Base-by-base conservation (phyloP, 1,139 yeast species). In the Geotrichum citri-aurantii region DNA sequence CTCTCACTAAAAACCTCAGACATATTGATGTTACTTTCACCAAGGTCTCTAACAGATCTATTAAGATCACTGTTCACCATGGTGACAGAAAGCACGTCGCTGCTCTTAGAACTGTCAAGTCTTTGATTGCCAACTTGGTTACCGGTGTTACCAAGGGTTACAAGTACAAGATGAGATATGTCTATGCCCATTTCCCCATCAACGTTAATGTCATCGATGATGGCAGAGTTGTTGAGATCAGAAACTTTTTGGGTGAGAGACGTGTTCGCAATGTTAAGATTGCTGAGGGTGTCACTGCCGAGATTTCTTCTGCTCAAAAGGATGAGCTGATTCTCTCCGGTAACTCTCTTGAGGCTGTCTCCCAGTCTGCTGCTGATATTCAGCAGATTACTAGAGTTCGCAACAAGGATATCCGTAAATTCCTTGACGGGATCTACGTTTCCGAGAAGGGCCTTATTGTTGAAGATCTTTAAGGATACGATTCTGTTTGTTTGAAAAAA, bases 41-140 rank as follows among this genome's bases (percentile, higher is more conserved):
- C 70, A 90, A 91, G 83, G 74, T 88, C 68, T 78, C 79, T 76
- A 79, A 82, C 80, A 80, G 76, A 67, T 85, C 84, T 72, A 81
- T 95, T 80, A 88, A 86, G 81, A 85, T 93, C 75, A 82, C 91
- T 72, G 97, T 95, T 68, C 95, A 88, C 87, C 90, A 92, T 78
- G 99, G 98, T 82, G 97, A 90, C 88, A 91, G 98, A 86, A 93
- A 93, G 86, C 99, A 93, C 82, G 98, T 92, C 79, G 99, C 99
- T 77, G 90, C 97, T 76, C 84, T 93, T 78, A 92, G 98, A 85
- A 93, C 99, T 66, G 98, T 93, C 79, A 91, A 90, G 82, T 89
- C 98, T 69, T 82, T 93, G 76, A 83, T 93, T 73, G 77, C 90
- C 76, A 93, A 93, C 90, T 79, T 93, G 85, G 80, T 93, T 81